Percentiles rank a stretch among this genome's conserved stretches.
These are phyloP conservation scores for Kodamaea jinghongensis DNA, from an alignment of 805 yeast genomes.

Conservation along the genomic window DNA sequence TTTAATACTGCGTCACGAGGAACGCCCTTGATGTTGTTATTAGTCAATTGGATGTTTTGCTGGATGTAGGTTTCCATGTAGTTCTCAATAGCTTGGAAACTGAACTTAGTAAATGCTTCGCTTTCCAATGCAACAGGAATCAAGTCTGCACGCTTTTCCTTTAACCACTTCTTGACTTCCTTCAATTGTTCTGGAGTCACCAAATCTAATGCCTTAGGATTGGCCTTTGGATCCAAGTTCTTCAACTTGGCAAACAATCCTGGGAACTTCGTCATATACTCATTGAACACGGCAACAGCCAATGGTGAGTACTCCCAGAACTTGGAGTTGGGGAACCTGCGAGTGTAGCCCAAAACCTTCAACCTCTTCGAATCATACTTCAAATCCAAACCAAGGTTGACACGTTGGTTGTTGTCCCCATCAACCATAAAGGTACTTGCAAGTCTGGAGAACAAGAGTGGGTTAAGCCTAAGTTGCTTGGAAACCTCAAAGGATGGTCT, in stretches of 20 bases:
- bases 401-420: constrained; percentile 42
- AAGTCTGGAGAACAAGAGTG: constrained; percentile 69
- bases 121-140: constrained; percentile 71
- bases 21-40: constrained; percentile 69
- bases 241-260: constrained; percentile 47
- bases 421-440: constrained; percentile 70
- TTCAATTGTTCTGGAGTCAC: constrained; percentile 44
- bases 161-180: constrained; percentile 46
- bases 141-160: constrained; percentile 46
- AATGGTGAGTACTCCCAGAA: constrained; percentile 80
- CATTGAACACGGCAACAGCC: constrained; percentile 64
- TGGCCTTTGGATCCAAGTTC: constrained; percentile 22
- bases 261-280: constrained; percentile 63
- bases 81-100: constrained; percentile 66
- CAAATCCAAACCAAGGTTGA: constrained; percentile 78
- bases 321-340: constrained; percentile 51
- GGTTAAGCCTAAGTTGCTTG: constrained; percentile 52
- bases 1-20: constrained; percentile 81
- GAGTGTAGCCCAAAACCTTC: constrained; percentile 87
- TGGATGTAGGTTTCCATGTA: constrained; percentile 48
- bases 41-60: constrained; percentile 42
- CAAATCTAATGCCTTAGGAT: constrained; percentile 39
- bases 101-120: constrained; percentile 67
- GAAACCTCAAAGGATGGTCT: constrained; percentile 65
- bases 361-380: constrained; percentile 76